Evolutionary conservation across 2,329 filamentous ascomycete species (phyloP), one percentile per base, ranked within the genome.

Genomic region (Didymosphaeria variabile): DNA sequence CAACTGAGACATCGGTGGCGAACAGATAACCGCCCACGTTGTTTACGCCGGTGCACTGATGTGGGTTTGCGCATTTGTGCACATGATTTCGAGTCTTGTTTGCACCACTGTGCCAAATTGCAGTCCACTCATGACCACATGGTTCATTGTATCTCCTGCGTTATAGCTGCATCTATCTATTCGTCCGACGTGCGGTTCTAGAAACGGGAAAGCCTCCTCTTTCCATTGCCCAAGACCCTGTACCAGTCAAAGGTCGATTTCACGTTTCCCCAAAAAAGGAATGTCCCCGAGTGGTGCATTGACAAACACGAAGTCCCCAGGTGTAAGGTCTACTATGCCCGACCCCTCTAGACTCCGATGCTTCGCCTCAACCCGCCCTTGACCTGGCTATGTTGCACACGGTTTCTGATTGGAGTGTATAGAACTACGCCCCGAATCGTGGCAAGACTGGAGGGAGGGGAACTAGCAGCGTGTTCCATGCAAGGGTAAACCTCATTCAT

Each of bases 311-410:
- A n/a, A 53, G 5, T 6, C 32, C 19, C 21, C 19, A 53, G 50
- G 19, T 31, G 19, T 40, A 53, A 17, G 17, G 15, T 19, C 19
- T 29, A 13, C 32, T 10, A 40, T 49, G 46, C 23, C 19, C 32
- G 21, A 29, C 6, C 19, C 31, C 32, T 42, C 32, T 5, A 26
- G 5, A 40, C 7, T 40, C 50, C 19, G 32, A 21, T 32, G 46
- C 58, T 46, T 55, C 51, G 51, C 58, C 45, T 51, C 58, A 23
- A 55, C 52, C 52, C 31, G 19, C 42, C 55, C 47, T 34, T 55
- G 44, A 49, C 44, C 55, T 55, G 44, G 55, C 55, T 46, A 40
- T 42, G 19, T 34, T 60, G 23, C 21, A 31, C 47, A 10, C 15
- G 32, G 50, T 31, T 42, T 49, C 55, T 55, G 42, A 42, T 38